A percentile compares a stretch with the other conserved stretches of the same genome.
Evolutionary conservation across 768 basidiomycete species (phyloP).

Genomic region (Pholiota microspora): DNA sequence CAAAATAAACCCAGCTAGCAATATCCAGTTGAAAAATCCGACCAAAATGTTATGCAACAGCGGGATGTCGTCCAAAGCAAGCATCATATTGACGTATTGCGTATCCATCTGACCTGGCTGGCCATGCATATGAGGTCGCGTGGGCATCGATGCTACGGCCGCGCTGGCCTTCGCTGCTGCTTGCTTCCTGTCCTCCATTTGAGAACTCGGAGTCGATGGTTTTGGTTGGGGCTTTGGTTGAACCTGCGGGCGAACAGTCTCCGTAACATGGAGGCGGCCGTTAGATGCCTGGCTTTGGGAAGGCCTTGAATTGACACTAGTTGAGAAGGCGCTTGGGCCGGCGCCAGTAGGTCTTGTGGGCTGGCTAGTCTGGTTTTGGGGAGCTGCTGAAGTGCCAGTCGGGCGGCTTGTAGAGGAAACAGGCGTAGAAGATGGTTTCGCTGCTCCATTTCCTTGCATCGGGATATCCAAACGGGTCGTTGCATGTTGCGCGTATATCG

Average conservation of each 20-base stretch:
- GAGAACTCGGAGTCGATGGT: conserved; percentile 4
- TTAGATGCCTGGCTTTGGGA: neutral
- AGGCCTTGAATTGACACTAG: neutral
- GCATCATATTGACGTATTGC: conserved; percentile 59
- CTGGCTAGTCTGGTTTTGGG: neutral
- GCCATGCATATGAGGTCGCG: conserved; percentile 19
- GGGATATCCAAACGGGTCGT: neutral
- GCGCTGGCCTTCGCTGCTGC: conserved; percentile 5
- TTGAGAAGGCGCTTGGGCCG: neutral
- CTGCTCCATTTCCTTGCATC: neutral
- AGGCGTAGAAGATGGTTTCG: neutral
- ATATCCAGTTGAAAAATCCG: conserved; percentile 61
- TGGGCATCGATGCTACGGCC: conserved; percentile 2
- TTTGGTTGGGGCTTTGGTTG: neutral
- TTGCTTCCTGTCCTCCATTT: conserved; percentile 1
- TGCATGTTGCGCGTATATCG: neutral
- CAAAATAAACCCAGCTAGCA: conserved; percentile 60
- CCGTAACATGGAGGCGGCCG: neutral
- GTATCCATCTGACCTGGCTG: conserved; percentile 38
- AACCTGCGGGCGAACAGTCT: neutral
- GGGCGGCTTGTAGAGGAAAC: neutral
- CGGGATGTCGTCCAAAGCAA: conserved; percentile 58
- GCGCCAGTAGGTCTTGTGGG: neutral
- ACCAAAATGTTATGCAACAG: conserved; percentile 46
- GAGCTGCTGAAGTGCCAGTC: neutral